Evolutionary conservation across 2,329 filamentous ascomycete genomes (phyloP).

Genomic region (Phyllosticta citrichinensis): DNA sequence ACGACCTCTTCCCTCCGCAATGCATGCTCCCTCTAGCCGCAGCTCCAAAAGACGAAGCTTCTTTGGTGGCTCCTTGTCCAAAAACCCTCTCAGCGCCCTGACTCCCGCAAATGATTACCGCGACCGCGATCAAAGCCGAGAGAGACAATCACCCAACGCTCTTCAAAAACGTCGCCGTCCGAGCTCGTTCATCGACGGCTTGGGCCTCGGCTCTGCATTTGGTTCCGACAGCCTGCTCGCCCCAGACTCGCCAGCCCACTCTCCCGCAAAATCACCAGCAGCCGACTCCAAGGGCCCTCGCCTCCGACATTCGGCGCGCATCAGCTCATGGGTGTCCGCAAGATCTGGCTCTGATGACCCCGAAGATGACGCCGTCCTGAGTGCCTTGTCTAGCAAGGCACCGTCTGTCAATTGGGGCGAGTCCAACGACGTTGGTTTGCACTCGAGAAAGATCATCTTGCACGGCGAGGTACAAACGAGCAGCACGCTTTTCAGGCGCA

Average conservation of each 20-base stretch:
- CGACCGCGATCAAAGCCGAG: constrained; percentile 14
- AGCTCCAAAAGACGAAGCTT: constrained; percentile 25
- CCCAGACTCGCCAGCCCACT: constrained; percentile 1
- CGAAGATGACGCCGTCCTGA: constrained; percentile 38
- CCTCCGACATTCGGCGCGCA: constrained; percentile 37
- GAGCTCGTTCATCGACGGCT: constrained; percentile 8
- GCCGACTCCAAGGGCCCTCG: constrained; percentile 15
- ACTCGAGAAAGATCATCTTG: constrained; percentile 42
- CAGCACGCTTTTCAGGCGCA: constrained; percentile 60
- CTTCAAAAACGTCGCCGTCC: constrained; percentile 25
- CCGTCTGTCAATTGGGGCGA: constrained; percentile 38
- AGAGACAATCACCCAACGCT: constrained; percentile 8
- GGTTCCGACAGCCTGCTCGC: constrained; percentile 22
- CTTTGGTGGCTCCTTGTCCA: constrained; percentile 18
- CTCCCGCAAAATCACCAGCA: constrained; percentile 4
- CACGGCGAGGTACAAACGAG: constrained; percentile 63
- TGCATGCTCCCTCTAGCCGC: constrained; percentile 10
- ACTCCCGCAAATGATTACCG: constrained; percentile 16
- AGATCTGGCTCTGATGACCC: constrained; percentile 42
- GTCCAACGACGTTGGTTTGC: constrained; percentile 26
- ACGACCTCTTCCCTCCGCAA: background rate
- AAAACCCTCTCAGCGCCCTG: constrained; percentile 23
- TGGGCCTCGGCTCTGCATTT: constrained; percentile 27
- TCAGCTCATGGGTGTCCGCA: constrained; percentile 47
- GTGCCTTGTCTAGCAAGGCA: constrained; percentile 40